Evolutionary conservation across 768 basidiomycete genomes (phyloP).

Genomic region (Amanita thiersii): DNA sequence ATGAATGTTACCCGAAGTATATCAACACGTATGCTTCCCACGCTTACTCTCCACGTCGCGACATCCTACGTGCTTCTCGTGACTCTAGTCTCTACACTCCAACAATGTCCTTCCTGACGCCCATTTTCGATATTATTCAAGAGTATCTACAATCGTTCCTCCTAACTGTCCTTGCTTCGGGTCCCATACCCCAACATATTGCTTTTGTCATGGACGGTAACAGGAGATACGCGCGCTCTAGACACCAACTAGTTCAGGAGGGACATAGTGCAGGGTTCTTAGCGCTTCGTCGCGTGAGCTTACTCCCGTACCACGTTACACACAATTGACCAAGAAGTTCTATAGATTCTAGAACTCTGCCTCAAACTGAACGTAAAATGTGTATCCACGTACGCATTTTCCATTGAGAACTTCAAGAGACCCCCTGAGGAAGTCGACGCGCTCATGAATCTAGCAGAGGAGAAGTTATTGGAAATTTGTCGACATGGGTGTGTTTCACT

Average conservation of each 20-base stretch:
- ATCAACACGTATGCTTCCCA: too few species aligned
- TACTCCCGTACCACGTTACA: not conserved
- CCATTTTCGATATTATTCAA: slow-evolving; percentile 9
- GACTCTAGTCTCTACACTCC: slow-evolving; percentile 17
- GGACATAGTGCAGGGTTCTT: slow-evolving; percentile 85
- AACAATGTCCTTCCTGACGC: slow-evolving; percentile 21
- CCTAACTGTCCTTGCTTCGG: slow-evolving; percentile 63
- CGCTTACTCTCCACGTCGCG: not conserved
- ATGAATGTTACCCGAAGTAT: too few species aligned
- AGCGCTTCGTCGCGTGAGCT: slow-evolving; percentile 67
- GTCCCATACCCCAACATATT: slow-evolving; percentile 84
- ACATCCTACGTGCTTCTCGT: too few species aligned
- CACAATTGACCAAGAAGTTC: slow-evolving; percentile 1
- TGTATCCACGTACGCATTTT: slow-evolving; percentile 95
- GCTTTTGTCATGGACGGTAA: slow-evolving; percentile 99
- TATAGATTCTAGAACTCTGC: slow-evolving; percentile 80
- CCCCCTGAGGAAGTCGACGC: slow-evolving; percentile 78
- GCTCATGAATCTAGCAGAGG: slow-evolving; percentile 80
- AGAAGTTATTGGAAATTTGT: slow-evolving; percentile 71
- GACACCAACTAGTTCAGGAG: slow-evolving; percentile 55
- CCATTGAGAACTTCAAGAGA: slow-evolving; percentile 95
- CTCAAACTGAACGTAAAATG: slow-evolving; percentile 70
- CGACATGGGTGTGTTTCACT: slow-evolving; percentile 58
- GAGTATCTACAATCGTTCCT: slow-evolving; percentile 33
- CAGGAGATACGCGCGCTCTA: slow-evolving; percentile 73